These are phyloP conservation scores for Phoenix dactylifera DNA, from an alignment of 176 grass and related monocot genomes.

Conservation along the genomic window DNA sequence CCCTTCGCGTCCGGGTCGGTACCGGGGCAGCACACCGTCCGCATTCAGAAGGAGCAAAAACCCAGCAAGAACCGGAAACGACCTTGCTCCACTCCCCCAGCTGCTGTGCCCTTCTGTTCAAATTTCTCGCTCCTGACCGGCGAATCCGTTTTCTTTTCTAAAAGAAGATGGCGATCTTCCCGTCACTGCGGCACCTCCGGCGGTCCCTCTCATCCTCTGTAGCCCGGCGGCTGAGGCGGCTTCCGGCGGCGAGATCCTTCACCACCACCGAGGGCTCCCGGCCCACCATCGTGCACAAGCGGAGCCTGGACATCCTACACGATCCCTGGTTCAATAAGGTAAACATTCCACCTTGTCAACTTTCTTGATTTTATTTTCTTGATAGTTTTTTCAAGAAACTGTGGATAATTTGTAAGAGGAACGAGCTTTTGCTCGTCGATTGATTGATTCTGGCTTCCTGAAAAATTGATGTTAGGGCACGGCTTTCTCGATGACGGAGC, in stretches of 20 bases:
- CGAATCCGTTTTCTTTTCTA: no score
- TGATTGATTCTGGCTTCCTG: background rate
- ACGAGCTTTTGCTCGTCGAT: no score
- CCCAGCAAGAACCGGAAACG: no score
- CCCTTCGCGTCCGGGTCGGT: no score
- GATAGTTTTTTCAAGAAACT: background rate
- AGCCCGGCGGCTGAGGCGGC: constrained; percentile 20
- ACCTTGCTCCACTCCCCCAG: no score
- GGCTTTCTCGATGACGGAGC: constrained; percentile 82
- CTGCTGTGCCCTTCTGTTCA: no score
- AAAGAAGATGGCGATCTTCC: background rate
- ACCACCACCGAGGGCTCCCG: constrained; percentile 68
- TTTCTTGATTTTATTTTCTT: background rate
- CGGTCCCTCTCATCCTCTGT: constrained; percentile 36
- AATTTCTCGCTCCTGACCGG: no score
- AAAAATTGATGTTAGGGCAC: constrained; percentile 42
- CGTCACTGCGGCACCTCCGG: constrained; percentile 50
- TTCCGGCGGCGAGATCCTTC: constrained; percentile 28
- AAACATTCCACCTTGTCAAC: background rate
- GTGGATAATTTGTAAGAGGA: background rate
- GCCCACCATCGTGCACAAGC: constrained; percentile 76
- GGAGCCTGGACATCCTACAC: constrained; percentile 89
- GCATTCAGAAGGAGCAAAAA: no score
- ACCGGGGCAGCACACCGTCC: no score
- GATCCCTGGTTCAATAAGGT: constrained; percentile 97